Base-by-base conservation (phyloP, 1,284 basidiomycete species). In the Lignosus rhinocerotis region DNA sequence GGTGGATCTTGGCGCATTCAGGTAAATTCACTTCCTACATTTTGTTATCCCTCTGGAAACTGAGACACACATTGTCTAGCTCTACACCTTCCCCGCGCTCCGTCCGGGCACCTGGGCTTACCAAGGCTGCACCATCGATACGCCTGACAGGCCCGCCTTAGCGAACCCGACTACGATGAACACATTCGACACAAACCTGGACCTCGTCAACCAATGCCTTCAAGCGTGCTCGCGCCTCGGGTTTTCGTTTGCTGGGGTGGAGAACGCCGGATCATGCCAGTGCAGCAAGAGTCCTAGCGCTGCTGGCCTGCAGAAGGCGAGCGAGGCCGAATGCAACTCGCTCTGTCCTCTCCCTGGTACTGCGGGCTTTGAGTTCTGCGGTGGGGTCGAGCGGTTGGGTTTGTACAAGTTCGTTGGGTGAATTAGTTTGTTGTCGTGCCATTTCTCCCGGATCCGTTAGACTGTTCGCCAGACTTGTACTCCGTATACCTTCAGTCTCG, bases 1-100 rank as follows among this genome's bases (percentile, higher is more conserved):
- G 67, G 67, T 4, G 67, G 65, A 3, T 36, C 60, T 0, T 68
- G 65, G 67, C 59, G 65, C 33, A 68, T 68, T 16, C 65, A 68
- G 59, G 55, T 65, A 6, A 50, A 54, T 12, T 16, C 7, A n/a
- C 11, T 8, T n/a, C 1, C 17, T 30, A 1, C 16, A 10, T 33
- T 3, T n/a, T 30, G 25, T 38, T 6, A 3, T 42, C 6, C 6
- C 16, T 5, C 1, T 44, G 7, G 19, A 14, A 2, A 12, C 4
- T 36, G 17, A 4, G n/a, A 16, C 9, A 4, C 8, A 17, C 9
- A 19, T 1, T 6, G 8, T 25, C n/a, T 42, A 64, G 63, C 38
- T 64, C 19, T 64, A 64, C 44, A 56, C 53, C 16, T 55, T 60
- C 53, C 60, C 58, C 9, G 63, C 63, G 2, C 56, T 64, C 30